Percentiles rank a stretch among this genome's conserved stretches.
Evolutionary conservation across 2,329 filamentous ascomycete genomes (phyloP).

Genomic region (Tolypocladium endophyticum): DNA sequence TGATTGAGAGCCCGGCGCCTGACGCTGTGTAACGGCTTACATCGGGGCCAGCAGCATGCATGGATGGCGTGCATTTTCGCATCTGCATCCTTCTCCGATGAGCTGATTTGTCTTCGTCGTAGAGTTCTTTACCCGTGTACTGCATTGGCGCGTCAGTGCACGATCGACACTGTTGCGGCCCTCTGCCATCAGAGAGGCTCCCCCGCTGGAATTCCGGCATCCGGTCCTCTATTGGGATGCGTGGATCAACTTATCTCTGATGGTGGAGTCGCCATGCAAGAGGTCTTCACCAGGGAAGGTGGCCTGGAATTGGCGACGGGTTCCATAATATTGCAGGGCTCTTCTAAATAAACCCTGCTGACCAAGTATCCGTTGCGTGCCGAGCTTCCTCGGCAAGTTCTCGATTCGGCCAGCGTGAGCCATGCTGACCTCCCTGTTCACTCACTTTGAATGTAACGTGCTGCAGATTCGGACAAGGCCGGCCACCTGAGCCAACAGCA

Average conservation of each 20-base stretch:
- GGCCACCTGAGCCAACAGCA: background rate
- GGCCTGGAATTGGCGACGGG: background rate
- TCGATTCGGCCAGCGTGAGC: background rate
- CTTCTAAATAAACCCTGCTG: background rate
- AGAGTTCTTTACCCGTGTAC: too few relatives aligned
- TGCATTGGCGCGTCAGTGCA: background rate
- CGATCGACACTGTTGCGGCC: background rate
- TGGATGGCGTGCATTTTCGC: background rate
- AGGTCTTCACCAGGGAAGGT: background rate
- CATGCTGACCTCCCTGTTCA: background rate
- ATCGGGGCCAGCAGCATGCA: background rate
- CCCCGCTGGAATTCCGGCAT: background rate
- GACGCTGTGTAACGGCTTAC: background rate
- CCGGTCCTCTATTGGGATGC: background rate
- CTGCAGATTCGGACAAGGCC: background rate
- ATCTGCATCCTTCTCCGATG: background rate
- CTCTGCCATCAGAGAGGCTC: background rate
- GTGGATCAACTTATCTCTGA: background rate
- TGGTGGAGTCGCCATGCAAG: background rate
- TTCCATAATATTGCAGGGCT: background rate
- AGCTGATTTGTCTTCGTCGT: background rate
- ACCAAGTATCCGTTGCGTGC: background rate
- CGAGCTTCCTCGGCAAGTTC: background rate
- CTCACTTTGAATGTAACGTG: background rate
- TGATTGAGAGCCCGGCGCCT: background rate